phyloP scores from a whole-genome alignment of 2,329 filamentous ascomycete genomes.

The Trichoderma breve region DNA sequence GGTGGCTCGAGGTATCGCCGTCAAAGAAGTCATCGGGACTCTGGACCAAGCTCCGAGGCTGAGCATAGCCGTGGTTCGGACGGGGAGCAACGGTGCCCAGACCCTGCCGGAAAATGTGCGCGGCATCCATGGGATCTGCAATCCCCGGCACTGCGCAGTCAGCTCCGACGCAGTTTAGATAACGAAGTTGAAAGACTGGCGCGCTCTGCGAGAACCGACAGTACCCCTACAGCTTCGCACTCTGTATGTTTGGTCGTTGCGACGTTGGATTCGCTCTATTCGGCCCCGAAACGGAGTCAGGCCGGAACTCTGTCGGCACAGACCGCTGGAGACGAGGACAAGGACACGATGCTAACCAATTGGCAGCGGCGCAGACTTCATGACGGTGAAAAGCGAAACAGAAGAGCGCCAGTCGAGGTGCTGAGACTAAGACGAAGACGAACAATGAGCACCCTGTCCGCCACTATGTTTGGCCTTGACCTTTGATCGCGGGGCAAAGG shows the following conservation, averaged over 20 bases:
- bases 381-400: not conserved
- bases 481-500: conserved; percentile 7
- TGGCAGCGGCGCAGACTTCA: conserved; percentile 1
- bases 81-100: conserved; percentile 46
- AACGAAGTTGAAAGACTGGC: not conserved
- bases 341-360: conserved; percentile 6
- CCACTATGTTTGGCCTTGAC: not conserved
- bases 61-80: conserved; percentile 31
- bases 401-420: not conserved
- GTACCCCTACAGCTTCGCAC: not conserved
- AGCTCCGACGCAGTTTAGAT: not conserved
- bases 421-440: not conserved
- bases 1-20: conserved; percentile 51
- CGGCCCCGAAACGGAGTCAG: not conserved
- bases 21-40: conserved; percentile 46
- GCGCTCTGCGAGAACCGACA: not conserved
- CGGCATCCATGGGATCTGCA: conserved; percentile 53
- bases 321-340: not conserved
- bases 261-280: not conserved
- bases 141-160: conserved; percentile 13
- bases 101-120: conserved; percentile 59
- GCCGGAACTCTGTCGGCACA: not conserved
- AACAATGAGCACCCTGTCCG: not conserved
- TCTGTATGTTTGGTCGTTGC: not conserved
- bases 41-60: conserved; percentile 31